Base-by-base conservation (phyloP, 2,329 filamentous ascomycete genomes). In the Coleophoma eucalyptorum region DNA sequence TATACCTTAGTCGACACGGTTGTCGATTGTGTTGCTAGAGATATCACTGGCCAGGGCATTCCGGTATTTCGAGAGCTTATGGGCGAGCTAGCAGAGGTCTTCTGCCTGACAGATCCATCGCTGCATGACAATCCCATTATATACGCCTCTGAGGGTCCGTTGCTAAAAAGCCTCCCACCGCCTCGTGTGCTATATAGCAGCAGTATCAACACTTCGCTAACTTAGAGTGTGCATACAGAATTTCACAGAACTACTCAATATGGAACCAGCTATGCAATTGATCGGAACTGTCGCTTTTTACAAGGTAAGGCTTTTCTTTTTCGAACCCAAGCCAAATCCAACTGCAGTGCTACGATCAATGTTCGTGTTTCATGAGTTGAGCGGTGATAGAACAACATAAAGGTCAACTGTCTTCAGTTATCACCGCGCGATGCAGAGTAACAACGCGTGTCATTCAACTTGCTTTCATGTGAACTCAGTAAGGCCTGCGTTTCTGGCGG, bases 201-300 rank as follows among this genome's bases (percentile, higher is more conserved):
- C 26, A 26, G 26, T 6, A 26, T 26, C 26, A 26, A 26, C 3
- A 26, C 26, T 8, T 26, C 26, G 26, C 26, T 26, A 8, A 26
- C 26, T 26, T 26, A 8, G 26, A 26, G 26, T 26, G 2, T 26
- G 26, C 26, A 26, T 26, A 26, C 54, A 87, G 86, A 88, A 65
- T 90, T 90, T 60, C 79, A 88, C 58, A 77, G 79, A 42, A 87
- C 84, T 5, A 90, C 86, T 0, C 85, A 90, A 56, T 90, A 90
- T 62, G 85, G 85, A 5, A 82, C 86, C 66, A 77, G 75, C 52
- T 89, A 90, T 62, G 79, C 83, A 1, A 79, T 91, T 10, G 87
- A 87, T 0, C 81, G 86, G 37, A 91, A 91, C 55, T 90, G 87
- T 58, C 81, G 87, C 4, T 90, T 91, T 60, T 76, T 91, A 1